A percentile compares a stretch with the other conserved stretches of the same genome.
Conservation (phyloP, 2,329 filamentous ascomycete genomes). For the Hypocrella siamensis region DNA sequence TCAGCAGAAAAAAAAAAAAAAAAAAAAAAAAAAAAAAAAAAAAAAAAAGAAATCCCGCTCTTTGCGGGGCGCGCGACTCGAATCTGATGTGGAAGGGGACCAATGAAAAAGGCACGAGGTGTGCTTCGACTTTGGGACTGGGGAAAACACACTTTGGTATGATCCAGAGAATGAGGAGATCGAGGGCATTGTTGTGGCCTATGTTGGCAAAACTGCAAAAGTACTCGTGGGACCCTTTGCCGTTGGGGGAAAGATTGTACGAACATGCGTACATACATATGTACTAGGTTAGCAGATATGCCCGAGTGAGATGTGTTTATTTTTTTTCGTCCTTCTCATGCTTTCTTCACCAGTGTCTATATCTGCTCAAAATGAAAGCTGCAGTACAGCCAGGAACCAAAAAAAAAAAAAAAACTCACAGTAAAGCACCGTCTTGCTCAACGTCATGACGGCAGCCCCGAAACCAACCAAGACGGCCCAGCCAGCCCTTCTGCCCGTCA, state of each 20-base stretch:
- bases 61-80: too few species aligned
- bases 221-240: conserved; percentile 38
- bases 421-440: conserved; percentile 46
- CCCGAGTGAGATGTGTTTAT: too few species aligned
- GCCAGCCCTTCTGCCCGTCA: conserved; percentile 28
- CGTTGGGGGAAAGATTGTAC: neutral
- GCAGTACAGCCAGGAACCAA: neutral
- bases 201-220: conserved; percentile 40
- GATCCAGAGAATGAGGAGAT: conserved; percentile 37
- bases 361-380: too few species aligned
- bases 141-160: conserved; percentile 37
- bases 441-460: conserved; percentile 40
- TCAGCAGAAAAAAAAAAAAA: neutral
- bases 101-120: neutral
- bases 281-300: too few species aligned
- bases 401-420: conserved; percentile 23
- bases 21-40: neutral
- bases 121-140: too few species aligned
- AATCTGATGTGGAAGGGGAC: neutral
- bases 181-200: conserved; percentile 31
- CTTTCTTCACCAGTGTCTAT: too few species aligned
- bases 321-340: too few species aligned
- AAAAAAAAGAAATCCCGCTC: neutral
- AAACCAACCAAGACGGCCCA: conserved; percentile 32
- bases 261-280: too few species aligned